A percentile compares a stretch with the other conserved stretches of the same genome.
Conservation (phyloP, 768 basidiomycete species). For the Tulasnella calospora region DNA sequence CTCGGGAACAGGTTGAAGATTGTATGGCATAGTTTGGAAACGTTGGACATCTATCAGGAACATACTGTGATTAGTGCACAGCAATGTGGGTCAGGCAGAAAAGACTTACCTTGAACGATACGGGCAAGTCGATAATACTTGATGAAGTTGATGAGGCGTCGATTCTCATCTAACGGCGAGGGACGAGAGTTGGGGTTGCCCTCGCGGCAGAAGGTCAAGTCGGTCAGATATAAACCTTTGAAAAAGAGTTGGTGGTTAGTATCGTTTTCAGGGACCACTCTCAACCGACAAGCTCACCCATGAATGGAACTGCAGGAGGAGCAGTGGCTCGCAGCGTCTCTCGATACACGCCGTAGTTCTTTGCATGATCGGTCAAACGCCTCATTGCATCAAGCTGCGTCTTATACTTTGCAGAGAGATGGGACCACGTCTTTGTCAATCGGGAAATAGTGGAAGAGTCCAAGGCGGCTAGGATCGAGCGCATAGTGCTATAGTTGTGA, state of each 20-base stretch:
- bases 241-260: conserved; percentile 25
- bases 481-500: conserved; percentile 87
- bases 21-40: conserved; percentile 74
- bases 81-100: background rate
- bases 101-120: conserved; percentile 65
- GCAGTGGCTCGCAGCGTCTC: conserved; percentile 77
- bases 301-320: conserved; percentile 91
- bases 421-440: conserved; percentile 88
- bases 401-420: conserved; percentile 80
- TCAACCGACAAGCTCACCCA: conserved; percentile 50
- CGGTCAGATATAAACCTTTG: conserved; percentile 77
- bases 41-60: conserved; percentile 74
- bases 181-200: conserved; percentile 84
- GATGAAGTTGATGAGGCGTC: conserved; percentile 90
- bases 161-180: conserved; percentile 66
- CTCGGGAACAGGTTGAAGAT: conserved; percentile 82
- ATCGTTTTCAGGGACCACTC: background rate
- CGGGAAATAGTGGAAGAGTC: conserved; percentile 94
- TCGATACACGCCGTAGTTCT: conserved; percentile 90
- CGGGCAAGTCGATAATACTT: conserved; percentile 88
- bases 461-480: conserved; percentile 88
- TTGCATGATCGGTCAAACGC: conserved; percentile 82
- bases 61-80: background rate
- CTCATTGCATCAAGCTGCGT: conserved; percentile 71
- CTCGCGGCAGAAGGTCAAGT: conserved; percentile 92